Conservation (phyloP, 805 yeast genomes). For the Suhomyces sp. region DNA sequence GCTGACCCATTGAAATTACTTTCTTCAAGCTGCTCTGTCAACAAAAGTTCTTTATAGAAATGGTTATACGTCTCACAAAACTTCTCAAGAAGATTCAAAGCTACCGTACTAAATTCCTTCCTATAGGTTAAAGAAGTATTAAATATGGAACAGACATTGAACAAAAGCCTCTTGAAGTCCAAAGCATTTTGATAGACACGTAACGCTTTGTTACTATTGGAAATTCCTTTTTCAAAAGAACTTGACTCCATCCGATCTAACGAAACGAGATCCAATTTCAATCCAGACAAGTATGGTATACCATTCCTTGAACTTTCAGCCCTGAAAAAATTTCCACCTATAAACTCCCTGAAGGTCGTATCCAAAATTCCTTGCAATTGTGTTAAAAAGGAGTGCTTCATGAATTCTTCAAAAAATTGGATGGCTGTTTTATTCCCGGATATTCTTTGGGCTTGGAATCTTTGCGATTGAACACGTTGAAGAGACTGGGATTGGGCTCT, state of each 20-base stretch:
- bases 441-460: background rate
- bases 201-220: background rate
- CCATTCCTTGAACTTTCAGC: background rate
- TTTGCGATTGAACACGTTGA: conserved; percentile 2
- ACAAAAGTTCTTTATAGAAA: conserved; percentile 38
- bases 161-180: conserved; percentile 48
- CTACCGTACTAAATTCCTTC: conserved; percentile 50
- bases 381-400: conserved; percentile 64
- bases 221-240: background rate
- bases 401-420: conserved; percentile 59
- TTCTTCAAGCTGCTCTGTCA: conserved; percentile 22
- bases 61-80: conserved; percentile 32
- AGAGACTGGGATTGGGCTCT: conserved; percentile 1
- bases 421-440: conserved; percentile 22
- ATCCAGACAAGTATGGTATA: conserved; percentile 10
- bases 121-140: conserved; percentile 63
- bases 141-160: conserved; percentile 49
- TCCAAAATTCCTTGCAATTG: conserved; percentile 58
- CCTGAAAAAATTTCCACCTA: conserved; percentile 16
- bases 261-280: conserved; percentile 31
- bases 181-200: conserved; percentile 42
- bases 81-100: conserved; percentile 38
- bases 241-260: conserved; percentile 22
- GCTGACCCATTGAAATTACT: conserved; percentile 3
- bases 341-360: conserved; percentile 47